phyloP scores from a whole-genome alignment of 2,329 filamentous ascomycete genomes.

The Onygena corvina region DNA sequence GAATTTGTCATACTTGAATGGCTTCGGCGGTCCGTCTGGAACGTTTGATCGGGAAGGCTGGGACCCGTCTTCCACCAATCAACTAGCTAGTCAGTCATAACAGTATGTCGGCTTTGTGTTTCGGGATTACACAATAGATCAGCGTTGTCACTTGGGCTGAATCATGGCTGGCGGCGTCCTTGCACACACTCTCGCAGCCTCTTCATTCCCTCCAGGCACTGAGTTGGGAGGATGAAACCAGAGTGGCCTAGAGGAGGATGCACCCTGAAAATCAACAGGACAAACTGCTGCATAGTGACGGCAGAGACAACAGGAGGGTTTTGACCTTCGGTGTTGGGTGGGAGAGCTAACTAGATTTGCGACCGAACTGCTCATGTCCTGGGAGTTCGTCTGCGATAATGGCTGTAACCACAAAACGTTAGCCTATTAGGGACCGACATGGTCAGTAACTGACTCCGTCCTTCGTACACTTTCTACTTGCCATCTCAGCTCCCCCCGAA shows the following conservation, averaged over 20 bases:
- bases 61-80: background rate
- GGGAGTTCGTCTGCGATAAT: no score
- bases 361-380: no score
- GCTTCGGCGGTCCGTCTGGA: background rate
- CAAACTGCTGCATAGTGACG: no score
- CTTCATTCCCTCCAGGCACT: background rate
- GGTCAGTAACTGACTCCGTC: background rate
- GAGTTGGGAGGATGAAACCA: constrained; percentile 2
- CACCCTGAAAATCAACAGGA: no score
- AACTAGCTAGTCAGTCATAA: no score
- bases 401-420: no score
- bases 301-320: no score
- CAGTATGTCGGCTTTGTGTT: background rate
- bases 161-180: background rate
- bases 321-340: no score
- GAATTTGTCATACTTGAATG: background rate
- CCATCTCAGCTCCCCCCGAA: no score
- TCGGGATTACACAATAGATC: constrained; percentile 2
- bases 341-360: no score
- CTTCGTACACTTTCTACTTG: no score
- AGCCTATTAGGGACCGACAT: no score
- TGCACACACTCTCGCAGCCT: background rate
- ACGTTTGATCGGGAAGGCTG: constrained; percentile 1
- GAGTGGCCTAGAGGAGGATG: background rate
- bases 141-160: background rate